Evolutionary conservation across 805 yeast species (phyloP), one percentile per base, ranked within the genome.

Genomic region (Kuraishia borneana): DNA sequence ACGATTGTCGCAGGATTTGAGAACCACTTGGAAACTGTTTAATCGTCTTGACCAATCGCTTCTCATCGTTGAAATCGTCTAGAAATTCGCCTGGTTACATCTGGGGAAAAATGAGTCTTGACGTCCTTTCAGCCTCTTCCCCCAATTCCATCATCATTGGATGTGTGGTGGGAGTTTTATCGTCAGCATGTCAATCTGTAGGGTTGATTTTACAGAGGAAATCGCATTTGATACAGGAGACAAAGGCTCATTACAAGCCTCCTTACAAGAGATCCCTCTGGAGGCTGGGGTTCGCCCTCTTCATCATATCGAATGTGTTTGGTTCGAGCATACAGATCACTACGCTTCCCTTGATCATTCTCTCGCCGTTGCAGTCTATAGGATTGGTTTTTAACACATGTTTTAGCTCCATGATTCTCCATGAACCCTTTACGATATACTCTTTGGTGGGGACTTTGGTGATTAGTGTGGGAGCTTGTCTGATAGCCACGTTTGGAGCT

Each of bases 341-440:
- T 1, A 80, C 95, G 2, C 60, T 85, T 28, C 96, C 96, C 1
- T 60, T 87, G 39, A 78, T 84, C 30, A 68, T 87, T 2, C 54
- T 85, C 38, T 76, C 87, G 18, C 95, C 95, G 0, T 57, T 85
- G 36, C 95, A 85, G 51, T 84, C 94, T 18, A 73, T 79, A 18
- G 95, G 95, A 0, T 63, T 87, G n/a, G 87, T 85, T 2, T 85
- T 87, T 63, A 87, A 87, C 54, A 73, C 92, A 1, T 53, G 83
- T 2, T 71, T 84, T 46, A 83, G 92, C 29, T 52, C 80, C 14
- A 37, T 83, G 8, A 54, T 85, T 10, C 68, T 85, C 10, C 63
- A 75, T 21, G 96, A 85, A 48, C 61, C 63, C 1, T 82, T 83
- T 51, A 76, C 88, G 2, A 40, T 43, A 18, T 59, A 56, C 34